phyloP scores from a whole-genome alignment of 2,329 filamentous ascomycete genomes.

The Orbilia quercus region DNA sequence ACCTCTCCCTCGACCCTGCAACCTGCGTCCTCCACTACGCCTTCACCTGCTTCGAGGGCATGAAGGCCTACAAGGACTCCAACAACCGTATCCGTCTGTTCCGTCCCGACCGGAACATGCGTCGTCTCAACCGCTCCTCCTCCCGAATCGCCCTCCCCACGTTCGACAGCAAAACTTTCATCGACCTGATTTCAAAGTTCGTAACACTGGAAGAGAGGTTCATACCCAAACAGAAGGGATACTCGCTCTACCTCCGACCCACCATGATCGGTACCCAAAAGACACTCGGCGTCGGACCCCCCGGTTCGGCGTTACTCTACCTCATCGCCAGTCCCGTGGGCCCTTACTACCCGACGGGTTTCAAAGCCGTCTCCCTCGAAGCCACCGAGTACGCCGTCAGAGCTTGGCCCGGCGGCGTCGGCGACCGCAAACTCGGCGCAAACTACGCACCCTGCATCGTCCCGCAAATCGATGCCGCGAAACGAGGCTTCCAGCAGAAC shows the following conservation, averaged over 20 bases:
- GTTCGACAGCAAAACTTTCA: conserved; percentile 79
- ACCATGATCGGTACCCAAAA: conserved; percentile 97
- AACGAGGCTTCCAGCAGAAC: conserved; percentile 95
- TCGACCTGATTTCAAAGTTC: conserved; percentile 82
- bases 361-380: conserved; percentile 95
- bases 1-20: conserved; percentile 93
- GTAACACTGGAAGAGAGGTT: conserved; percentile 85
- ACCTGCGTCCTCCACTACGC: conserved; percentile 99
- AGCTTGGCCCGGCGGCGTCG: conserved; percentile 96
- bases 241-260: conserved; percentile 93
- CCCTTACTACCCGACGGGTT: conserved; percentile 97
- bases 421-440: conserved; percentile 97
- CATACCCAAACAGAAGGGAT: conserved; percentile 86
- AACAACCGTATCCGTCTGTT: conserved; percentile 84
- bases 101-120: conserved; percentile 96
- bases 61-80: conserved; percentile 98
- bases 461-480: conserved; percentile 91
- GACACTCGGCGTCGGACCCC: conserved; percentile 91
- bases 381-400: conserved; percentile 96
- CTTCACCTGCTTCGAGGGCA: conserved; percentile 97
- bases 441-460: conserved; percentile 99
- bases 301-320: conserved; percentile 89
- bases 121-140: conserved; percentile 87
- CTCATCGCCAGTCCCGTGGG: conserved; percentile 96
- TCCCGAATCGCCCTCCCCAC: conserved; percentile 92